A percentile compares a stretch with the other conserved stretches of the same genome.
Evolutionary conservation across 2,329 filamentous ascomycete genomes (phyloP).

Genomic region (Fusarium fujikuroi): DNA sequence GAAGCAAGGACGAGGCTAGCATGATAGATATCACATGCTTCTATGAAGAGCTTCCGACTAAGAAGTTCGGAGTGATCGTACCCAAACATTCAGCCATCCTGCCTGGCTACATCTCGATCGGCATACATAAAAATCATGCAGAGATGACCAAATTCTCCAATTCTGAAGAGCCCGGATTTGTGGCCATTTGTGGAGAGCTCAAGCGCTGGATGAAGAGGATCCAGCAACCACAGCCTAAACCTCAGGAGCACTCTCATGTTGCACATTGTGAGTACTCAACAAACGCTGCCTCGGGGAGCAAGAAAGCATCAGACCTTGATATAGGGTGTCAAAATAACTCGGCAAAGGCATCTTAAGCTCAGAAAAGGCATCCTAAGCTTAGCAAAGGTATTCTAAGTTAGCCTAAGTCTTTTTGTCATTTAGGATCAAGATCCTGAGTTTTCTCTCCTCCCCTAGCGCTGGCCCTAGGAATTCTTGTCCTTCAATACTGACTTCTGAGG

Average conservation of each 20-base stretch:
- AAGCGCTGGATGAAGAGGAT: constrained; percentile 25
- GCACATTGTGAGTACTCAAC: not conserved
- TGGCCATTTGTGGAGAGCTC: constrained; percentile 5
- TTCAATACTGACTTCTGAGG: not conserved
- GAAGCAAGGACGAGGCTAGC: not conserved
- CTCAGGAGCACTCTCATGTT: rapidly evolving
- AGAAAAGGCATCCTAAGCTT: not conserved
- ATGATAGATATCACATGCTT: constrained; percentile 32
- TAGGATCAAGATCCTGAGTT: rapidly evolving
- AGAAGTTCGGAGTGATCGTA: constrained; percentile 4
- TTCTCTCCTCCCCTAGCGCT: not conserved
- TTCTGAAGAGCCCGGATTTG: constrained; percentile 15
- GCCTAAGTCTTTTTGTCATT: not conserved
- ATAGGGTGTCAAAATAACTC: rapidly evolving
- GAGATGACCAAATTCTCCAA: constrained; percentile 22
- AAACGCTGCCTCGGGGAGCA: not conserved
- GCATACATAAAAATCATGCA: constrained; percentile 18
- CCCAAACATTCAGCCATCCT: constrained; percentile 30
- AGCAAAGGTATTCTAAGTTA: too few relatives aligned
- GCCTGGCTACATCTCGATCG: constrained; percentile 6
- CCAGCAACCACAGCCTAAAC: rapidly evolving
- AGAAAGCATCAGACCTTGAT: not conserved
- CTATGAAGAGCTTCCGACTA: constrained; percentile 33
- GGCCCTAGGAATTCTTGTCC: too few relatives aligned
- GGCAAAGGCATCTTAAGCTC: not conserved